Evolutionary conservation across 257 asterid genomes (phyloP), one percentile per base, ranked within the genome.

Genomic region (Leptodermis oblonga): DNA sequence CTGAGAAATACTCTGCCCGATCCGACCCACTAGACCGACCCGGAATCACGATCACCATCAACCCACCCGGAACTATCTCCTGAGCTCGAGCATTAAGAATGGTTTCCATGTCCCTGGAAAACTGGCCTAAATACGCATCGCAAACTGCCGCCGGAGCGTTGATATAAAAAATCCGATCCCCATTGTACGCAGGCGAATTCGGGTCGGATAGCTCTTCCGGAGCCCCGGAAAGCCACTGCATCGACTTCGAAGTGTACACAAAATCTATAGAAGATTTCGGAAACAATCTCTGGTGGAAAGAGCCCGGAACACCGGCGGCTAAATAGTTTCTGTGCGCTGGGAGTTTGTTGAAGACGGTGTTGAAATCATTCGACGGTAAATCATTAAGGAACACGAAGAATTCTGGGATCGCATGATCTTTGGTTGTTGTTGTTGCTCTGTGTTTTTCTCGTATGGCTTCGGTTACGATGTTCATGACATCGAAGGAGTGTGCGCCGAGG

Each of bases 371-470:
- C 64, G 63, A 48, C 22, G 74, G 20, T 68, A 76, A 83, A 63
- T 85, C 87, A 31, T 78, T 87, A 15, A 85, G 81, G 71, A 83
- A 76, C 62, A 85, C 83, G 0, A 73, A 86, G 52, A 83, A 83
- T 20, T 83, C 62, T 43, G 83, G 36, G 64, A 36, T 39, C 68
- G 80, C 1, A 56, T 56, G 37, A 5, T 39, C 62, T 53, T 64
- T 13, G 55, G 55, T 6, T 42, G n/a, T n/a, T n/a, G n/a, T n/a
- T n/a, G n/a, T n/a, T n/a, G n/a, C n/a, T n/a, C 30, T 11, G 14
- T 68, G 56, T 15, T 68, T 68, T 20, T 36, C 37, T 28, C 4
- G 11, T 22, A 68, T 39, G 53, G 87, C 77, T 73, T 76, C 56
- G 3, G 67, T 74, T 70, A 87, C 76, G 26, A 70, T 76, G 69